Conservation (phyloP, 805 yeast species). For the Debaryomyces maramus region DNA sequence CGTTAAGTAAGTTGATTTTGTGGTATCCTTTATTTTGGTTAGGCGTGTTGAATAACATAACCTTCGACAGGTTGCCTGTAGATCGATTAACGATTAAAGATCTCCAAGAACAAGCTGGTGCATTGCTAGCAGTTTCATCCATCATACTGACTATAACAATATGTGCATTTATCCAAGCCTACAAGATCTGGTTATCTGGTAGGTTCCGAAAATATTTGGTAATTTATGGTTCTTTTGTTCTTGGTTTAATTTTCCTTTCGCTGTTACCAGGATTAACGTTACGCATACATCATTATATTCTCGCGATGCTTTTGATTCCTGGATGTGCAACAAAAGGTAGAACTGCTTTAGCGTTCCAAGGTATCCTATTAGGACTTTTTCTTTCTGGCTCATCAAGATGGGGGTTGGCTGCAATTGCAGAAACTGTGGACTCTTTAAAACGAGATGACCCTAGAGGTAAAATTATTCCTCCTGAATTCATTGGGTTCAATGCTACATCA, state of each 20-base stretch:
- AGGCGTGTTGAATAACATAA: slow-evolving; percentile 80
- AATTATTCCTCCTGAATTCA: slow-evolving; percentile 51
- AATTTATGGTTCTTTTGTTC: slow-evolving; percentile 50
- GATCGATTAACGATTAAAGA: slow-evolving; percentile 79
- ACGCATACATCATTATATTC: slow-evolving; percentile 75
- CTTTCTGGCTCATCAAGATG: slow-evolving; percentile 86
- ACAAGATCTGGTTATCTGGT: slow-evolving; percentile 77
- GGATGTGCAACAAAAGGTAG: slow-evolving; percentile 78
- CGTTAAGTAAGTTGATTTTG: slow-evolving; percentile 44
- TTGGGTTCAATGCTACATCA: slow-evolving; percentile 27
- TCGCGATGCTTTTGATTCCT: slow-evolving; percentile 75
- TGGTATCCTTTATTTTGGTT: slow-evolving; percentile 87
- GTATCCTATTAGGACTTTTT: slow-evolving; percentile 75
- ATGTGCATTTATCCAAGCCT: slow-evolving; percentile 73
- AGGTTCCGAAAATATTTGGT: slow-evolving; percentile 57
- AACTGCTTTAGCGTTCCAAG: slow-evolving; percentile 76
- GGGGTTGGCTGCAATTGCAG: slow-evolving; percentile 91
- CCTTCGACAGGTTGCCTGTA: slow-evolving; percentile 85
- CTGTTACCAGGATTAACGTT: slow-evolving; percentile 66
- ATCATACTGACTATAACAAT: slow-evolving; percentile 47
- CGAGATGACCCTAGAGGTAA: slow-evolving; percentile 72
- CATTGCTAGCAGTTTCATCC: slow-evolving; percentile 58
- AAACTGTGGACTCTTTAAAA: slow-evolving; percentile 63
- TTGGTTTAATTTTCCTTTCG: slow-evolving; percentile 46
- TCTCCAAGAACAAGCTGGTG: slow-evolving; percentile 74